Evolutionary conservation across 2,329 filamentous ascomycete genomes (phyloP), one percentile per base, ranked within the genome.

Genomic region (Endoconidiophora polonica): DNA sequence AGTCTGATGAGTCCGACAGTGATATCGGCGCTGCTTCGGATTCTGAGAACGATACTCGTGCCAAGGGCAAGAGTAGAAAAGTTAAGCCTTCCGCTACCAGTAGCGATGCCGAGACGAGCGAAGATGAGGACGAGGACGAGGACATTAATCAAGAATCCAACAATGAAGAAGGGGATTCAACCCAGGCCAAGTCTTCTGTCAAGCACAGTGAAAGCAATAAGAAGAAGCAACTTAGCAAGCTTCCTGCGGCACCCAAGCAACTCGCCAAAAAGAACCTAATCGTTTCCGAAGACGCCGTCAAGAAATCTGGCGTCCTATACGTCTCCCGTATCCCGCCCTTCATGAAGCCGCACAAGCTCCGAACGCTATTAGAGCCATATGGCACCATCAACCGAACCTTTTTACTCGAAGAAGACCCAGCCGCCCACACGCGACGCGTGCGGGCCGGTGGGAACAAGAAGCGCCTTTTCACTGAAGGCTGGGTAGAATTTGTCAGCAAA

Each of bases 301-400:
- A 76, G 57, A 82, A 79, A 61, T 86, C 83, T 0, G 86, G 86
- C 55, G 83, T 93, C 10, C 71, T 91, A 54, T 93, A 91, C 66
- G 71, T 93, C 54, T 90, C 84, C 3, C 79, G 86, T 53, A 77
- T 91, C 55, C 86, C 86, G 3, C 86, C 86, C 0, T 93, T 88
- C 64, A 91, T 93, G 84, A 88, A 87, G 59, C 84, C 85, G 5
- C 68, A 72, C 47, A 88, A 88, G 60, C 70, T 91, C 39, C 79
- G 83, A 56, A 79, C 80, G 16, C 77, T 87, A 12, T 76, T 91
- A 49, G 72, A 79, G 54, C 81, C 80, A 7, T 86, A 86, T 64
- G 86, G 86, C 54, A 70, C 71, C 38, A 76, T 90, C 59, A 83
- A 83, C 59, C 80, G 83, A 57, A 79, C 87, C 51, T 90, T 88